These are phyloP conservation scores for Graphiopsis chlorocephala DNA, from an alignment of 2,329 filamentous ascomycete species.

Conservation along the genomic window DNA sequence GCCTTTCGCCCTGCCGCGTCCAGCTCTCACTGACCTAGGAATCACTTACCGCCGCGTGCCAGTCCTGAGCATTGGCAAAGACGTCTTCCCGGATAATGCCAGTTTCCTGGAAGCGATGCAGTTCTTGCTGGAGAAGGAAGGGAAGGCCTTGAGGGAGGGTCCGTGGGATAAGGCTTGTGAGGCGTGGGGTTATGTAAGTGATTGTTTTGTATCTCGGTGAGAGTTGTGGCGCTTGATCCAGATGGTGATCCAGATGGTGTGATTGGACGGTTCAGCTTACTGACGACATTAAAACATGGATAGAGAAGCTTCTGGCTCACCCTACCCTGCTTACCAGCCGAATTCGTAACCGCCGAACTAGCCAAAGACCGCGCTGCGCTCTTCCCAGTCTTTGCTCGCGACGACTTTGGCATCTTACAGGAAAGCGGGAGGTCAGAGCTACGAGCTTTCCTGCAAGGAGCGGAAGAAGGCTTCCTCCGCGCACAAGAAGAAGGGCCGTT, in stretches of 20 bases:
- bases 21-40: constrained; percentile 23
- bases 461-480: constrained; percentile 23
- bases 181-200: constrained; percentile 24
- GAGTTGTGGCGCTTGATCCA: not conserved
- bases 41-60: constrained; percentile 29
- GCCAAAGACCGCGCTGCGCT: constrained; percentile 23
- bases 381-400: constrained; percentile 24
- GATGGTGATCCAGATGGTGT: not conserved
- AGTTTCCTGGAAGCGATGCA: constrained; percentile 23
- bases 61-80: constrained; percentile 27
- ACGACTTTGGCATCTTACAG: constrained; percentile 21
- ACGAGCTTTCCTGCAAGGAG: constrained; percentile 19
- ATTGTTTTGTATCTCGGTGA: not conserved
- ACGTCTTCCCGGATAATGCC: constrained; percentile 28
- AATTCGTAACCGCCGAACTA: constrained; percentile 20
- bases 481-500: constrained; percentile 13
- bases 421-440: constrained; percentile 21
- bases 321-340: constrained; percentile 20
- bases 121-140: constrained; percentile 17
- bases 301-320: constrained; percentile 21
- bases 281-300: not conserved
- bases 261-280: not conserved
- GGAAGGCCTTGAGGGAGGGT: constrained; percentile 19
- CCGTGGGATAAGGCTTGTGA: constrained; percentile 20
- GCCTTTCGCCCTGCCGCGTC: constrained; percentile 27